A percentile compares a stretch with the other conserved stretches of the same genome.
Conservation (phyloP, 208 protist species). For the Acanthamoeba royreba region DNA sequence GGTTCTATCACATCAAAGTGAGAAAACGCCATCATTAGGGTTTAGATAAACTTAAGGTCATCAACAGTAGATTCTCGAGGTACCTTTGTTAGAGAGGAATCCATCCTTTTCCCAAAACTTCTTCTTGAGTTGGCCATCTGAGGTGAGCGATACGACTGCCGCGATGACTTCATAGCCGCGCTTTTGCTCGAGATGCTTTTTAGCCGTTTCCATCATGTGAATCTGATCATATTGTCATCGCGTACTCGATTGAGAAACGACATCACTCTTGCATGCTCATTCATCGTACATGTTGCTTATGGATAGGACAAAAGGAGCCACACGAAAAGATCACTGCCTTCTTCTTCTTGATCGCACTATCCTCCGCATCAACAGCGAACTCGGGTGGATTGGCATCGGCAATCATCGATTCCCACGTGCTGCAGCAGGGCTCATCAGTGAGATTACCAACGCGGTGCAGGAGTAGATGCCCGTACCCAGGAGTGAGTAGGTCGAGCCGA, state of each 20-base stretch:
- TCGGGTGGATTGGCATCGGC: no score
- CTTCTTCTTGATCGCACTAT: not conserved
- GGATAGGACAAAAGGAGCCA: conserved; percentile 5
- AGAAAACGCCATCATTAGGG: not conserved
- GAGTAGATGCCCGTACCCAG: not conserved
- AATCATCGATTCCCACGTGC: no score
- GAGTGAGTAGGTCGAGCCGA: not conserved
- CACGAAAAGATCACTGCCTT: not conserved
- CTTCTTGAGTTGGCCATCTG: not conserved
- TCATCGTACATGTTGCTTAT: not conserved
- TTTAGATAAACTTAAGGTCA: no score
- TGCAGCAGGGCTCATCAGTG: no score
- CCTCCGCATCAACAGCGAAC: no score
- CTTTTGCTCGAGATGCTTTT: conserved; percentile 27
- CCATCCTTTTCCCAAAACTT: conserved; percentile 5
- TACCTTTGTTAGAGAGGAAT: not conserved
- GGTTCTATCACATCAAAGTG: not conserved
- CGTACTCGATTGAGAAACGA: no score
- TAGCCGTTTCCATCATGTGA: conserved; percentile 27
- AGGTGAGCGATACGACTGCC: not conserved
- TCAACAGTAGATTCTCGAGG: no score
- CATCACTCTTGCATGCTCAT: no score
- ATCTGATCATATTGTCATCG: no score
- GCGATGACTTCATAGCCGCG: conserved; percentile 4
- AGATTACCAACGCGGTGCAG: no score